Conservation (phyloP, 495 filamentous ascomycete genomes). For the Hypoxylon crocopeplum region DNA sequence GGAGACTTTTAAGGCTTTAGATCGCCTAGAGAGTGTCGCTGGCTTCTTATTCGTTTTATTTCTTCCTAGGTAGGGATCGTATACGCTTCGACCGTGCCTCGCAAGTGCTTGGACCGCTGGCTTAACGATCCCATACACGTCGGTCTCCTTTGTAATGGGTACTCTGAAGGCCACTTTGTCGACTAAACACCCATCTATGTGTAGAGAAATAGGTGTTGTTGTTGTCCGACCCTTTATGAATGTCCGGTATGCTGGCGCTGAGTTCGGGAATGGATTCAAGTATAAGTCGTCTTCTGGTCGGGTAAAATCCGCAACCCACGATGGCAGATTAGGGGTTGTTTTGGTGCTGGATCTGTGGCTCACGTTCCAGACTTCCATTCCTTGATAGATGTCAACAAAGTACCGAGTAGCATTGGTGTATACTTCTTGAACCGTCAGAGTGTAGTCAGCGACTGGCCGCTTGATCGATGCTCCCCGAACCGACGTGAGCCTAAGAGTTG, state of each 20-base stretch:
- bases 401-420: neutral
- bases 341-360: neutral
- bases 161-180: neutral
- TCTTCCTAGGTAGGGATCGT: neutral
- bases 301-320: neutral
- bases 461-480: neutral
- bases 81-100: neutral
- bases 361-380: neutral
- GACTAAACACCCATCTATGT: neutral
- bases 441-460: neutral
- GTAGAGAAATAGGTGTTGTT: neutral
- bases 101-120: neutral
- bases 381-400: neutral
- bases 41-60: neutral
- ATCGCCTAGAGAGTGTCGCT: no score
- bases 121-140: neutral
- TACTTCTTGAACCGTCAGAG: neutral
- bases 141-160: neutral
- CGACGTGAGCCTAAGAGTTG: neutral
- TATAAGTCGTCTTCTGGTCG: neutral
- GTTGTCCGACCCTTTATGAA: neutral
- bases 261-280: neutral
- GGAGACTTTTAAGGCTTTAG: no score
- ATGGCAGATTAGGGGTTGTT: neutral
- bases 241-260: neutral